phyloP scores from a whole-genome alignment of 2,329 filamentous ascomycete genomes.

The Verticillium nonalfalfae region DNA sequence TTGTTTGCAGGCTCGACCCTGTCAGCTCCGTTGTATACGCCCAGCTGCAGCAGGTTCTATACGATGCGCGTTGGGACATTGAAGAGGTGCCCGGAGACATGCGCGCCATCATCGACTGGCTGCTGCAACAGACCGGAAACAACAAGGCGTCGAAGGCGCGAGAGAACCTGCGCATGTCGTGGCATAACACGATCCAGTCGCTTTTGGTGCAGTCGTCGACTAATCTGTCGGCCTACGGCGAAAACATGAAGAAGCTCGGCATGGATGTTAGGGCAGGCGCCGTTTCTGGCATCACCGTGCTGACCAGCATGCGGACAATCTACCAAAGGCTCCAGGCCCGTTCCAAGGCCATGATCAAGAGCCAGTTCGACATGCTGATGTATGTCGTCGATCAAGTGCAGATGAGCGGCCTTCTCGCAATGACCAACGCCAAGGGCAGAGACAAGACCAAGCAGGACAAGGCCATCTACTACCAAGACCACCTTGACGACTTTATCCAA shows the following conservation, averaged over 20 bases:
- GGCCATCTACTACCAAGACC: constrained; percentile 4
- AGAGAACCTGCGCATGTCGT: constrained; percentile 1
- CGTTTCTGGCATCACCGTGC: background rate
- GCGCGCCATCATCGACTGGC: background rate
- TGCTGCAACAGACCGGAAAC: background rate
- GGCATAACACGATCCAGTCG: background rate
- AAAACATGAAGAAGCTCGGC: background rate
- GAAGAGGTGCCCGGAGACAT: constrained; percentile 9
- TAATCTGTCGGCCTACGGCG: background rate
- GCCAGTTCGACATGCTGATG: constrained; percentile 14
- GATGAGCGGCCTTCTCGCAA: background rate
- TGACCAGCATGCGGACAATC: background rate
- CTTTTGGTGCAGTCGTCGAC: background rate
- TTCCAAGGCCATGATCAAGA: constrained; percentile 8
- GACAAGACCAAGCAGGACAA: constrained; percentile 1
- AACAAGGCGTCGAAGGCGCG: background rate
- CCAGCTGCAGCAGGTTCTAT: constrained; percentile 20
- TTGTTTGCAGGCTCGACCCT: constrained; percentile 18
- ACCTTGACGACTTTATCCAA: constrained; percentile 6
- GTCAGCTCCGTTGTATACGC: constrained; percentile 18
- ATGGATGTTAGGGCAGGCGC: background rate
- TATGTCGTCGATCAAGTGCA: constrained; percentile 4
- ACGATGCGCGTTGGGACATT: constrained; percentile 18
- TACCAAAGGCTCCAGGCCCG: background rate
- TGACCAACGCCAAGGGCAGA: background rate